Base-by-base conservation (phyloP, 306 rosid genomes). In the Rosa lucieae region DNA sequence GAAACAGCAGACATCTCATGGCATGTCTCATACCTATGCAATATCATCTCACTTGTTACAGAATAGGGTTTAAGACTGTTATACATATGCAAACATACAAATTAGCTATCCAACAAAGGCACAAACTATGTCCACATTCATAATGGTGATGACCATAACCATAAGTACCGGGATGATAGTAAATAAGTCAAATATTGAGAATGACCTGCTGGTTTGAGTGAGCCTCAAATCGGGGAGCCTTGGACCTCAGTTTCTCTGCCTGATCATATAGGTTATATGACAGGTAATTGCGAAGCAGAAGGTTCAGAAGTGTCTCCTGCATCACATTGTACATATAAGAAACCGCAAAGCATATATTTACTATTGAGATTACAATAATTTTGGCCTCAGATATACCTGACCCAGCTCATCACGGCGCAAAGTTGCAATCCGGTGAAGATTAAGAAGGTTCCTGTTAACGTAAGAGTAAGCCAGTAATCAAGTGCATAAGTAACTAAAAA, bases 141-240 rank as follows among this genome's bases (percentile, higher is more conserved):
- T 26, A 43, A 17, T 23, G 29, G 29, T 18, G 17, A 59, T 23
- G 51, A 23, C 26, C 26, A 23, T 0, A 23, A 63, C 7, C 13
- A 56, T 14, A 48, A 11, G 49, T 0, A 65, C 66, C 18, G 20
- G 56, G 12, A 48, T 21, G 13, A 72, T 37, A 81, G 32, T 52
- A 26, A n/a, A 0, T 52, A 8, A 35, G 43, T 48, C 20, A 23
- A 51, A 74, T 29, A 63, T 44, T 23, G 32, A 29, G 10, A 67
- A 12, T 66, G 66, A 90, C 99, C 98, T 95, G 99, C 89, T 95
- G 98, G 83, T 95, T 95, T 63, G 99, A 95, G 84, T 95, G 99
- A 73, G 98, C 99, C 81, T 93, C 99, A 85, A 95, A 95, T 78
- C 97, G 92, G 10, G 99, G 99, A 78, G 98, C 99, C 87, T 95